Conservation (phyloP, 768 basidiomycete species). For the Boletus fagicola region DNA sequence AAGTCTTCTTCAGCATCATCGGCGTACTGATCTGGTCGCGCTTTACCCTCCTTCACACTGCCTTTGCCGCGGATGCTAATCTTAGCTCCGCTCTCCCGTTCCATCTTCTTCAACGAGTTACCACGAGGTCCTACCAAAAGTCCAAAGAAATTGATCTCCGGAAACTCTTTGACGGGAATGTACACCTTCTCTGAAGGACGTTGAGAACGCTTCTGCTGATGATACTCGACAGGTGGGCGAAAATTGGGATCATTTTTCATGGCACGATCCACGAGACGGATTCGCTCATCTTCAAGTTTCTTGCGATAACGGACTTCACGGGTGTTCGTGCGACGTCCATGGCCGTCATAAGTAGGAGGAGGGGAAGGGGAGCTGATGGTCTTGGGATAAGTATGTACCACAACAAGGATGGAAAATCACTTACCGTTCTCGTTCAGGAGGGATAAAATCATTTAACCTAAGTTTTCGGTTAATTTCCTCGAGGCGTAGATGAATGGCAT, state of each 20-base stretch:
- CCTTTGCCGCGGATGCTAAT: conserved; percentile 99
- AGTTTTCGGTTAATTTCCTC: conserved; percentile 98
- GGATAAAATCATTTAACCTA: conserved; percentile 89
- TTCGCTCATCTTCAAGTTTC: conserved; percentile 90
- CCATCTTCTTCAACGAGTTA: conserved; percentile 99
- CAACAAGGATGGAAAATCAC: neutral
- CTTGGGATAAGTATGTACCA: conserved; percentile 13
- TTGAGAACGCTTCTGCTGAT: conserved; percentile 89
- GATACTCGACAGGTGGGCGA: conserved; percentile 95
- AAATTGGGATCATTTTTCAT: conserved; percentile 99
- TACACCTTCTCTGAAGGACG: conserved; percentile 98
- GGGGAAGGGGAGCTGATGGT: conserved; percentile 83
- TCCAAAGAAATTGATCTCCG: conserved; percentile 99
- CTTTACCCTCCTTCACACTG: conserved; percentile 98
- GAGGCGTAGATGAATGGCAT: conserved; percentile 91
- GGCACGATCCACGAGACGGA: conserved; percentile 89
- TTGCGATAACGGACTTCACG: conserved; percentile 98
- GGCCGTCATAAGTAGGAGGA: conserved; percentile 94
- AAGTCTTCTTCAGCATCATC: conserved; percentile 99
- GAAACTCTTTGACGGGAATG: conserved; percentile 99
- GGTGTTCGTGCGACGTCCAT: conserved; percentile 97
- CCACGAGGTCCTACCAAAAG: conserved; percentile 97
- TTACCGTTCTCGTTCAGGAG: conserved; percentile 90
- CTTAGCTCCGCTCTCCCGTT: conserved; percentile 95
- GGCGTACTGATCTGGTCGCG: conserved; percentile 88